Evolutionary conservation across 2,329 filamentous ascomycete species (phyloP).

Genomic region (Rachicladosporium sp.): DNA sequence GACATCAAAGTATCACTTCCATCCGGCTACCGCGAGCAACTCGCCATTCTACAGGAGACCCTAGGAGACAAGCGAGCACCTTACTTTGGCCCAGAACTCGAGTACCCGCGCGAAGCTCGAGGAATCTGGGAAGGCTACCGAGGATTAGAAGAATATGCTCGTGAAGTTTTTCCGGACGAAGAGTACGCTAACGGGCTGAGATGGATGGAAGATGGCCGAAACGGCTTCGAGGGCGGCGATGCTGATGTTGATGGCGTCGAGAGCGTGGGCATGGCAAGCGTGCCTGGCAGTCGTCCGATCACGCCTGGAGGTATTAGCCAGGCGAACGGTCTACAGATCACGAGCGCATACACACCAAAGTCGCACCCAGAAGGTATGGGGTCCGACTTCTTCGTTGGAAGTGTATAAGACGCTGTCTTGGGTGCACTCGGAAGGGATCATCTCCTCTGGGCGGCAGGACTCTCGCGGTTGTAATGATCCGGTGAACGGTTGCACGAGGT

Average conservation of each 20-base stretch:
- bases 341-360: constrained; percentile 19
- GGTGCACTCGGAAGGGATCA: too few relatives aligned
- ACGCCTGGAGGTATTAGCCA: constrained; percentile 12
- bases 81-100: constrained; percentile 50
- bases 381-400: constrained; percentile 21
- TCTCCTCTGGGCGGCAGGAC: too few relatives aligned
- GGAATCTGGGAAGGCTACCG: constrained; percentile 85
- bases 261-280: not conserved
- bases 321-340: constrained; percentile 13
- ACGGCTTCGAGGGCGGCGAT: not conserved
- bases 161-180: constrained; percentile 87
- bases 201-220: constrained; percentile 59
- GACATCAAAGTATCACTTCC: constrained; percentile 79
- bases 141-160: constrained; percentile 84
- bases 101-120: constrained; percentile 58
- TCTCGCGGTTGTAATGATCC: too few relatives aligned
- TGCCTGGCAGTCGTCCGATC: constrained; percentile 13
- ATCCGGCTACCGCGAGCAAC: constrained; percentile 74
- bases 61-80: constrained; percentile 48
- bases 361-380: constrained; percentile 20
- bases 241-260: not conserved
- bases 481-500: too few relatives aligned
- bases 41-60: constrained; percentile 52
- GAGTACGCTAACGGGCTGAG: constrained; percentile 86
- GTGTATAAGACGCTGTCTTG: not conserved